A percentile compares a stretch with the other conserved stretches of the same genome.
phyloP scores from a whole-genome alignment of 371 early-diverging fungal species.

The Circinella umbellata region DNA sequence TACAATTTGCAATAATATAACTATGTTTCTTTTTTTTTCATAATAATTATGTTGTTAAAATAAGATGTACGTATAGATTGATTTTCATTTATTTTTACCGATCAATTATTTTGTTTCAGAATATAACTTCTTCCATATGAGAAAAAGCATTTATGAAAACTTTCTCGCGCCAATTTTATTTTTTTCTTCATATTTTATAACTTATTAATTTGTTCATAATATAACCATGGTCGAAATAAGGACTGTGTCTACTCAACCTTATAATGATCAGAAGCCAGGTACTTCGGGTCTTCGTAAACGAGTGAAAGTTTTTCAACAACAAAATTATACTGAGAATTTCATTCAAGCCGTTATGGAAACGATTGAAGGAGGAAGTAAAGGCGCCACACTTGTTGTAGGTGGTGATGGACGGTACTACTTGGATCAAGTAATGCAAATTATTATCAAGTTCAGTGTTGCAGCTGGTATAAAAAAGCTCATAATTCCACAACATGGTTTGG shows the following conservation, averaged over 20 bases:
- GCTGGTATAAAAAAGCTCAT: slow-evolving; percentile 88
- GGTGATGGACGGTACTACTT: slow-evolving; percentile 97
- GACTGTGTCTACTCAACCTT: slow-evolving; percentile 70
- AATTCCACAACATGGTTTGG: slow-evolving; percentile 90
- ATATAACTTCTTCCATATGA: background rate
- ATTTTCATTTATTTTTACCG: background rate
- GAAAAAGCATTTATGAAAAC: no score
- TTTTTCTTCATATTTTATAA: background rate
- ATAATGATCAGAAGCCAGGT: slow-evolving; percentile 95
- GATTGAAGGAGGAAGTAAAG: slow-evolving; percentile 70
- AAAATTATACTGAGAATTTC: slow-evolving; percentile 96
- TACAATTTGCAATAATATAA: no score
- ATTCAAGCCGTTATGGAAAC: slow-evolving; percentile 83
- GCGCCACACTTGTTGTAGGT: slow-evolving; percentile 91
- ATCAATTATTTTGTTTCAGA: background rate
- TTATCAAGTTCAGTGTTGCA: slow-evolving; percentile 85
- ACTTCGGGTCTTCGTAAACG: slow-evolving; percentile 96
- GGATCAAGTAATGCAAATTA: slow-evolving; percentile 87
- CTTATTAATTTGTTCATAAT: background rate
- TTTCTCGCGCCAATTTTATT: background rate
- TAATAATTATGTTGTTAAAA: no score
- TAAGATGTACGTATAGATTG: no score
- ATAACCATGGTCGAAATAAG: slow-evolving; percentile 29
- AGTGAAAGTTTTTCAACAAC: slow-evolving; percentile 94
- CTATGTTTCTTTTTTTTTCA: no score